Evolutionary conservation across 1,284 basidiomycete species (phyloP).

Genomic region (Tilletia walkeri): DNA sequence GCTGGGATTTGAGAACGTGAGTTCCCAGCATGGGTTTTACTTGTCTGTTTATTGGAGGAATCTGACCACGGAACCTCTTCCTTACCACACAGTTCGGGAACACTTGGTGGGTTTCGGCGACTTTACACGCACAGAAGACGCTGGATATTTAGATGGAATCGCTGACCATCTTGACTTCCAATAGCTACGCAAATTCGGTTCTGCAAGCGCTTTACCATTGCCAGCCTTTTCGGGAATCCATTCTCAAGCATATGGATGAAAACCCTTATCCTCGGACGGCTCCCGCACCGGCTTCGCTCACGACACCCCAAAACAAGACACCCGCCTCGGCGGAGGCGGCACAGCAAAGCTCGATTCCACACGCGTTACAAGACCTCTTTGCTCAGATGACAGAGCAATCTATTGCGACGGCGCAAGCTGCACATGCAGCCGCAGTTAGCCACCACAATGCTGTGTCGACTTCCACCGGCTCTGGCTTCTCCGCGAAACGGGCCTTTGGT

Average conservation of each 20-base stretch:
- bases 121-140: background rate
- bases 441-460: background rate
- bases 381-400: conserved; percentile 16
- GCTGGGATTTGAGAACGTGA: conserved; percentile 47
- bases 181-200: conserved; percentile 89
- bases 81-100: conserved; percentile 41
- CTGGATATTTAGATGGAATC: too few species aligned
- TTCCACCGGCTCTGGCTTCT: background rate
- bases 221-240: conserved; percentile 73
- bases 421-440: background rate
- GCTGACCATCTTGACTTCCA: background rate
- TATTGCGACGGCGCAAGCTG: background rate
- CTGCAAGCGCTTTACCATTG: conserved; percentile 91
- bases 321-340: background rate
- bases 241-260: conserved; percentile 56
- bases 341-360: background rate
- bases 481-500: conserved; percentile 6
- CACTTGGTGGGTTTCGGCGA: conserved; percentile 34
- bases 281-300: background rate
- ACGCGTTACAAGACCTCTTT: conserved; percentile 4
- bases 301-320: background rate
- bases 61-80: too few species aligned
- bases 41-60: too few species aligned
- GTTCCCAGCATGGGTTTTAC: background rate
- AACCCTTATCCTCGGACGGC: background rate